These are phyloP conservation scores for Serendipita sp. DNA, from an alignment of 768 basidiomycete genomes.

Conservation along the genomic window DNA sequence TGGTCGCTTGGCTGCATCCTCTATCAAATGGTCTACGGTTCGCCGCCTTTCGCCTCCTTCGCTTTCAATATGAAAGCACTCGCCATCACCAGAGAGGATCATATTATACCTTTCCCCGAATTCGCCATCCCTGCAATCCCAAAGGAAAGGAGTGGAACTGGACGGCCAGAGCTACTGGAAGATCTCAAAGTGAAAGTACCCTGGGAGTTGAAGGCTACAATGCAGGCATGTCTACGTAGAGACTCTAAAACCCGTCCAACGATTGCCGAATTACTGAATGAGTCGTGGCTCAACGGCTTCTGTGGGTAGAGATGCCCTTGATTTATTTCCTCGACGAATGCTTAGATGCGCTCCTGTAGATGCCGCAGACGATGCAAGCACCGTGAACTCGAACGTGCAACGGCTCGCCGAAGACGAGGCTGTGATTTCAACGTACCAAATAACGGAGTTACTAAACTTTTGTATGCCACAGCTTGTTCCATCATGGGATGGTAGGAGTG, in stretches of 20 bases:
- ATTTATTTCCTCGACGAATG: conserved; percentile 16
- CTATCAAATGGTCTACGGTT: conserved; percentile 96
- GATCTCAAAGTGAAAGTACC: conserved; percentile 58
- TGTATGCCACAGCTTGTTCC: conserved; percentile 27
- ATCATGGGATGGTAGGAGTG: neutral
- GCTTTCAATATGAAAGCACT: conserved; percentile 81
- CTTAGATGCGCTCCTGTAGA: conserved; percentile 18
- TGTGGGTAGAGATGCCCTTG: neutral
- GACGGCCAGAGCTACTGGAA: conserved; percentile 40
- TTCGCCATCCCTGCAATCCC: conserved; percentile 35
- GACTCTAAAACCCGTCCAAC: conserved; percentile 70
- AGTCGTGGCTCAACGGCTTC: conserved; percentile 46
- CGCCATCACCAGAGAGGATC: conserved; percentile 65
- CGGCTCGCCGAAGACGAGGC: conserved; percentile 36
- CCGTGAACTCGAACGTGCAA: conserved; percentile 18
- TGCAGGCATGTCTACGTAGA: conserved; percentile 65
- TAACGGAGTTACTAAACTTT: conserved; percentile 55
- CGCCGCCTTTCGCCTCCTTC: conserved; percentile 79
- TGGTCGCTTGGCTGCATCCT: conserved; percentile 97
- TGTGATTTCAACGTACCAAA: conserved; percentile 63
- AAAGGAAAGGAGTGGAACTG: conserved; percentile 12
- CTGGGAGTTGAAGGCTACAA: conserved; percentile 57
- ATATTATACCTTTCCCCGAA: conserved; percentile 72
- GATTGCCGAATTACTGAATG: conserved; percentile 70
- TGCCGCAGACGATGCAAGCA: conserved; percentile 13